A percentile compares a stretch with the other conserved stretches of the same genome.
These are phyloP conservation scores for Chenopodium formosanum DNA, from an alignment of 148 eudicot species.

Conservation along the genomic window DNA sequence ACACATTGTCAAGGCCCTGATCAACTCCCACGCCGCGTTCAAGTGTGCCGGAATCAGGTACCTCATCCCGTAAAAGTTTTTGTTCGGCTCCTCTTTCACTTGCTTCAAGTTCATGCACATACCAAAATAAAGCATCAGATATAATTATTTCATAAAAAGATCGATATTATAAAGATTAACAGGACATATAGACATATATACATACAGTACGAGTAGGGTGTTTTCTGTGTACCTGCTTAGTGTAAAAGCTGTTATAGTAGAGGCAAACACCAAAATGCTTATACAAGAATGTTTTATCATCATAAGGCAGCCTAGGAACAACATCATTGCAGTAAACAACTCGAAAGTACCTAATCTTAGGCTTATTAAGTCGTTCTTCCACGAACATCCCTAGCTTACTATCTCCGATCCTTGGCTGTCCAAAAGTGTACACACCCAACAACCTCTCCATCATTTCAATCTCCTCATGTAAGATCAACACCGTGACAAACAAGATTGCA, in stretches of 20 bases:
- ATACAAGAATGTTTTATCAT: constrained; percentile 42
- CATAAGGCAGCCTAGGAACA: constrained; percentile 74
- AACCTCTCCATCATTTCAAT: constrained; percentile 35
- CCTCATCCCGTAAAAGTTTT: constrained; percentile 48
- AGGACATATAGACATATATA: too few relatives aligned
- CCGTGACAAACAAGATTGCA: constrained; percentile 51
- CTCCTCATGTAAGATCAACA: constrained; percentile 53
- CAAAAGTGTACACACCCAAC: constrained; percentile 67
- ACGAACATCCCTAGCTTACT: constrained; percentile 41
- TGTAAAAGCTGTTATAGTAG: constrained; percentile 59
- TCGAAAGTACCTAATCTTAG: constrained; percentile 41
- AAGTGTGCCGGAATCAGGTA: constrained; percentile 53
- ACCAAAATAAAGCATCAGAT: constrained; percentile 7
- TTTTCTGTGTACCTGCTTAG: constrained; percentile 39
- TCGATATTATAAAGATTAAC: too few relatives aligned
- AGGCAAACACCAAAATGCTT: constrained; percentile 77
- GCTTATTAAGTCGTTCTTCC: constrained; percentile 29
- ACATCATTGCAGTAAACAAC: constrained; percentile 70
- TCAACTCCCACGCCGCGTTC: constrained; percentile 73
- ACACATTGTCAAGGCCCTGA: constrained; percentile 54
- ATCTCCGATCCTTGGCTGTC: constrained; percentile 83
- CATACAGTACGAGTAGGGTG: not conserved
- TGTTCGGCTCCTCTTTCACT: constrained; percentile 75
- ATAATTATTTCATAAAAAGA: not conserved
- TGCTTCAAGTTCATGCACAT: constrained; percentile 25